phyloP scores from a whole-genome alignment of 2,329 filamentous ascomycete species.

The Grosmannia serpens region DNA sequence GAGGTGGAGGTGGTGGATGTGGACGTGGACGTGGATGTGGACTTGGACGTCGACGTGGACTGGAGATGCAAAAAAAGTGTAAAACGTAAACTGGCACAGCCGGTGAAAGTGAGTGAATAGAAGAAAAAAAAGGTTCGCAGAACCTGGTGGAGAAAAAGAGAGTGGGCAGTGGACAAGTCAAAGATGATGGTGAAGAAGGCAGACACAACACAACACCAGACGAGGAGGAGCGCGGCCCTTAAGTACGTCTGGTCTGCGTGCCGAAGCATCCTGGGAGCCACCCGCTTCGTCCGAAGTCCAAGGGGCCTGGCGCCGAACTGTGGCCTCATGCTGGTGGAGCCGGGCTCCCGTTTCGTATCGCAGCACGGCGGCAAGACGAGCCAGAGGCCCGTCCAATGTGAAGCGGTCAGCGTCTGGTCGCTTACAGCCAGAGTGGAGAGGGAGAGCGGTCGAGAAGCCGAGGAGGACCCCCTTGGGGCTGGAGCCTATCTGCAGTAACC shows the following conservation, averaged over 20 bases:
- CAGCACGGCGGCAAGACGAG: no score
- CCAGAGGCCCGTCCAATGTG: neutral
- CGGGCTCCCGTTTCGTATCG: neutral
- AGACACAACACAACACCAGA: neutral
- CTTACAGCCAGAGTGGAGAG: neutral
- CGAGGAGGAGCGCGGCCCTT: neutral
- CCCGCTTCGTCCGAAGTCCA: neutral
- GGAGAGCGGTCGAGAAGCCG: neutral
- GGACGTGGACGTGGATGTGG: neutral
- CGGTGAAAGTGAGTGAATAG: neutral
- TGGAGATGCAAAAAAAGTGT: neutral
- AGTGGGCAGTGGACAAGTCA: neutral
- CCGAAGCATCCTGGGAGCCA: neutral
- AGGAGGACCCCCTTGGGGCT: neutral
- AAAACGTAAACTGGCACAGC: neutral
- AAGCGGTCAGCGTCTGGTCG: neutral
- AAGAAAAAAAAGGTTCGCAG: constrained; percentile 13
- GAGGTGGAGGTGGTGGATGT: neutral
- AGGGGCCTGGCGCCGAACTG: neutral
- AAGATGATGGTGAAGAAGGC: neutral
- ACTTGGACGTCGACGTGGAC: neutral
- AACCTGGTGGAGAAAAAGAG: constrained; percentile 6
- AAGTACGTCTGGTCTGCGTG: neutral
- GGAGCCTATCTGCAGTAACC: neutral
- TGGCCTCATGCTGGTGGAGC: neutral